Percentiles rank a stretch among this genome's conserved stretches.
Evolutionary conservation across 1,284 basidiomycete genomes (phyloP).

Genomic region (Microbotryum lychnidis-dioicae): DNA sequence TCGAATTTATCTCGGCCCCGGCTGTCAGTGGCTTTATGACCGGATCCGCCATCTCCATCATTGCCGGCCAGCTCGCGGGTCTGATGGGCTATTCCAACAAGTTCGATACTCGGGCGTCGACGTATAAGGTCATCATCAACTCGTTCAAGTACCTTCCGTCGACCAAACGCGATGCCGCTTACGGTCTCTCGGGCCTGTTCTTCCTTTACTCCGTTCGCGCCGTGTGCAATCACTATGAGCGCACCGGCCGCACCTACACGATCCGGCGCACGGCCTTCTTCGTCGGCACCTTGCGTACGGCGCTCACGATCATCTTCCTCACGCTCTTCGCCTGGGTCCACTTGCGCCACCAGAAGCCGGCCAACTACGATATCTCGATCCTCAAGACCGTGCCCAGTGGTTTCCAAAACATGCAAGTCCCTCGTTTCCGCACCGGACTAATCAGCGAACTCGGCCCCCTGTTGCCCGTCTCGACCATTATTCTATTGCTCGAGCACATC

Average conservation of each 20-base stretch:
- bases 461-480: conserved; percentile 84
- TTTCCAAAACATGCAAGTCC: conserved; percentile 58
- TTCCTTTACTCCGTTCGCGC: conserved; percentile 69
- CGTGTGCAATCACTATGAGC: conserved; percentile 46
- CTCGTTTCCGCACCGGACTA: conserved; percentile 52
- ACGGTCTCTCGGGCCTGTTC: conserved; percentile 69
- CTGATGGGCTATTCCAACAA: conserved; percentile 69
- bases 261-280: conserved; percentile 79
- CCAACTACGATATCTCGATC: conserved; percentile 77
- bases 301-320: conserved; percentile 69
- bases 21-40: conserved; percentile 80
- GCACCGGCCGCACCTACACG: conserved; percentile 5
- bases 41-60: conserved; percentile 55
- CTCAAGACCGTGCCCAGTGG: conserved; percentile 64
- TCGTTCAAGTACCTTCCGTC: conserved; percentile 71
- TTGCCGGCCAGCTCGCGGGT: conserved; percentile 69
- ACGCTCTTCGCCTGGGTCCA: conserved; percentile 80
- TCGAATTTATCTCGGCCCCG: conserved; percentile 87
- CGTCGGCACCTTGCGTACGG: conserved; percentile 74
- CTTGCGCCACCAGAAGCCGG: conserved; percentile 51
- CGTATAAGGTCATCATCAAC: conserved; percentile 85
- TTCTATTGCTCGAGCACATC: conserved; percentile 91
- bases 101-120: conserved; percentile 70
- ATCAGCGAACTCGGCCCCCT: conserved; percentile 62
- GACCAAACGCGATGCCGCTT: conserved; percentile 75